Base-by-base conservation (phyloP, 2,329 filamentous ascomycete genomes). In the Lomentospora prolificans region DNA sequence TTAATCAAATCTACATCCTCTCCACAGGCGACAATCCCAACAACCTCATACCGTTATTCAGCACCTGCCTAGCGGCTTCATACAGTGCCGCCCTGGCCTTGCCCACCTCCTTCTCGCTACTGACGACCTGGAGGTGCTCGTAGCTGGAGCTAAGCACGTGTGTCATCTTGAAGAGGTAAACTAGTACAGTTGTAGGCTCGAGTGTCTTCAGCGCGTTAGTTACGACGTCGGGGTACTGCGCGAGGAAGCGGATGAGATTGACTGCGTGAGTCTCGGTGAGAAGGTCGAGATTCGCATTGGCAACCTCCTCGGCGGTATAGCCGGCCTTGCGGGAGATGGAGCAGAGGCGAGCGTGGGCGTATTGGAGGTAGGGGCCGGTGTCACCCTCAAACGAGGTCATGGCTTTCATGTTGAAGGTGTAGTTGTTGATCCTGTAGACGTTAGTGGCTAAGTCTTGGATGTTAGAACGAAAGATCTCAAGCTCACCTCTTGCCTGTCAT, bases 301-400 rank as follows among this genome's bases (percentile, higher is more conserved):
- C 72, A 28, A 92, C 74, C 8, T 87, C 81, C 54, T 79, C 77
- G 4, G 75, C 69, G 1, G 72, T 69, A 28, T 86, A 72, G 7
- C 68, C 72, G 1, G 79, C 79, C 64, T 76, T 76, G 62, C 81
- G 78, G 63, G 77, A 76, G 63, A 86, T 87, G 4, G 81, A 82
- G 68, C 75, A 79, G 44, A 91, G 77, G 62, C 86, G 85, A 31
- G 86, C 85, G 65, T 90, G 86, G 3, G 88, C 88, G 66, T 91
- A 90, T 73, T 95, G 89, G 46, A 95, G 79, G 68, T 91, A 91
- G 10, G 88, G 87, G 6, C 89, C 89, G 2, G 89, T 94, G 68
- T 92, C 88, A 44, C 88, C 88, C 71, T 94, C 88, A 61, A 91
- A 91, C 3, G 85, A 88, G 6, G 84, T 87, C 86, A 94, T 91